Base-by-base conservation (phyloP, 2,329 filamentous ascomycete genomes). In the Ophiosphaerella narmari region DNA sequence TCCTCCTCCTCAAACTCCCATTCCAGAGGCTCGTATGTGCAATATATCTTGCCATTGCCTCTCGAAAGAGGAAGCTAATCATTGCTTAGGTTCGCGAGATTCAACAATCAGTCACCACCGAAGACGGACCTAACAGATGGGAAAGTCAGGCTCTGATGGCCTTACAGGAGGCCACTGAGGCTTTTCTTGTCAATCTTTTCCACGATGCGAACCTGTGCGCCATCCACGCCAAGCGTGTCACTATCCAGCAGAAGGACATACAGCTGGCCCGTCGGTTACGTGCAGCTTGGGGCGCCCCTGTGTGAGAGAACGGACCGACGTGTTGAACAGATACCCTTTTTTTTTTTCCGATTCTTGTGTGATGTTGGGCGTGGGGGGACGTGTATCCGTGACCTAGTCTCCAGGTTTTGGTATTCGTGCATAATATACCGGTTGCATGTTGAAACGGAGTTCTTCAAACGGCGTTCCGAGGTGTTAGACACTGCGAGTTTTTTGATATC, bases 151-250 rank as follows among this genome's bases (percentile, higher is more conserved):
- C 94, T 76, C 97, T 99, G 74, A 90, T 91, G 72, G 94, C 94
- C 62, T 87, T 99, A 35, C 93, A 99, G 82, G 94, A 99, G 84
- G 96, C 94, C 47, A 92, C 96, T 63, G 94, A 99, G 83, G 96
- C 94, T 2, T 97, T 97, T 81, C 89, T 99, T 71, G 92, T 97
- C 78, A 96, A 92, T 38, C 88, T 97, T 62, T 97, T 97, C 70
- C 92, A 97, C 80, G 93, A 97, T 76, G 97, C 93, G 80, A 97
- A 97, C 83, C 82, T 96, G 45, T 97, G 93, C 81, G 93, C 94
- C 73, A 96, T 97, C 78, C 94, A 97, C 81, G 93, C 94, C 80
- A 97, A 97, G 87, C 91, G 94, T 82, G 94, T 97, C 74, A 97
- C 93, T 73, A 97, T 97, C 79, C 93, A 93, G 79, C 87, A 87